Conservation (phyloP, 1,284 basidiomycete genomes). For the Meripilus lineatus region DNA sequence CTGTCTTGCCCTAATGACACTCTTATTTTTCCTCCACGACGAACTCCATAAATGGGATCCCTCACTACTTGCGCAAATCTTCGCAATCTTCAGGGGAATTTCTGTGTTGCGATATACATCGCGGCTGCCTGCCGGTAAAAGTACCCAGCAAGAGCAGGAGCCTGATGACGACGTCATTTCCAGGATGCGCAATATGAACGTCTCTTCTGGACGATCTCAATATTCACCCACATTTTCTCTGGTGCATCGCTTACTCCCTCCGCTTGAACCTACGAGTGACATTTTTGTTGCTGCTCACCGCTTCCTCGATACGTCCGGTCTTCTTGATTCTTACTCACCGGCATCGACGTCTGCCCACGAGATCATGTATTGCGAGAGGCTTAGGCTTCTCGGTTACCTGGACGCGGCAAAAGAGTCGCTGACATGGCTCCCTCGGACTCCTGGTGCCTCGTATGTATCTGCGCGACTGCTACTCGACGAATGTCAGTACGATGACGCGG, state of each 20-base stretch:
- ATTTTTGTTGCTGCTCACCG: constrained; percentile 59
- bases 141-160: constrained; percentile 27
- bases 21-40: constrained; percentile 68
- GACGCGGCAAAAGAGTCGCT: constrained; percentile 61
- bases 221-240: constrained; percentile 62
- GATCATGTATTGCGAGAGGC: constrained; percentile 63
- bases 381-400: constrained; percentile 64
- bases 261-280: constrained; percentile 35
- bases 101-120: constrained; percentile 60
- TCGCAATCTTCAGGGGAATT: constrained; percentile 72
- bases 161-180: constrained; percentile 60
- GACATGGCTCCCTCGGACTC: constrained; percentile 71
- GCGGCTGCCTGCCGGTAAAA: constrained; percentile 51
- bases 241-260: constrained; percentile 61
- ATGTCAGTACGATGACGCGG: constrained; percentile 74
- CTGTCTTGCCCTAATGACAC: constrained; percentile 55
- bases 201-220: constrained; percentile 47
- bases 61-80: constrained; percentile 62
- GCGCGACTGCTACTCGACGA: constrained; percentile 65
- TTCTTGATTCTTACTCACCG: constrained; percentile 62
- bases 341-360: constrained; percentile 63
- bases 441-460: constrained; percentile 71
- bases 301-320: constrained; percentile 60
- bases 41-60: constrained; percentile 60
- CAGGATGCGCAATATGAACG: constrained; percentile 66